phyloP scores from a whole-genome alignment of 2,329 filamentous ascomycete genomes.

The Aspergillus sp. region DNA sequence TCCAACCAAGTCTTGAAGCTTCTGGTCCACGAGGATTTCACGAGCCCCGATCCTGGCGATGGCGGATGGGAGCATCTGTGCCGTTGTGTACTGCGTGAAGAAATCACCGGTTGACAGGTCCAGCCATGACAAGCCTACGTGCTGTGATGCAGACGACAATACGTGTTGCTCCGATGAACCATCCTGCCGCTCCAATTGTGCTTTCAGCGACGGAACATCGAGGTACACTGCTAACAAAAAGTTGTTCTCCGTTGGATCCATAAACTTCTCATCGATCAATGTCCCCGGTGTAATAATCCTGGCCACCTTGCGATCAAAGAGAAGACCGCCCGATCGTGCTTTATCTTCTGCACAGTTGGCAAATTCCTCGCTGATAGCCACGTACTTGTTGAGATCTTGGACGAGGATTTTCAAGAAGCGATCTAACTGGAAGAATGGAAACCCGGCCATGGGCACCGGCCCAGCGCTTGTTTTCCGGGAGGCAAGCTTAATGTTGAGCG shows the following conservation, averaged over 20 bases:
- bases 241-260: constrained; percentile 90
- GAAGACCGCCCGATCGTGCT: constrained; percentile 68
- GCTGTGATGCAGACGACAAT: constrained; percentile 30
- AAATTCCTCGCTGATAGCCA: constrained; percentile 92
- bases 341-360: constrained; percentile 66
- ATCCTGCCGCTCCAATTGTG: constrained; percentile 15
- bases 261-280: constrained; percentile 94
- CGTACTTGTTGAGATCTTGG: constrained; percentile 82
- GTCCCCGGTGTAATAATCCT: constrained; percentile 92
- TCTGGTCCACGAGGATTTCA: constrained; percentile 75
- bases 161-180: constrained; percentile 22
- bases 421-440: constrained; percentile 89
- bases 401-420: constrained; percentile 90
- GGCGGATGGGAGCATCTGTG: constrained; percentile 70
- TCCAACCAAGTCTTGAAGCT: constrained; percentile 53
- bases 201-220: constrained; percentile 22
- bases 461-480: constrained; percentile 74
- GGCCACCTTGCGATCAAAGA: constrained; percentile 80
- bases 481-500: constrained; percentile 82
- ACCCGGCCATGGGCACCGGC: constrained; percentile 86
- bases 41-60: constrained; percentile 77
- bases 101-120: constrained; percentile 95
- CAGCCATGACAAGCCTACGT: constrained; percentile 82
- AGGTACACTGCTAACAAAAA: constrained; percentile 80
- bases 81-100: constrained; percentile 71